Percentiles rank a stretch among this genome's conserved stretches.
Conservation (phyloP, 1,139 yeast genomes). For the Sugiyamaella sp. region DNA sequence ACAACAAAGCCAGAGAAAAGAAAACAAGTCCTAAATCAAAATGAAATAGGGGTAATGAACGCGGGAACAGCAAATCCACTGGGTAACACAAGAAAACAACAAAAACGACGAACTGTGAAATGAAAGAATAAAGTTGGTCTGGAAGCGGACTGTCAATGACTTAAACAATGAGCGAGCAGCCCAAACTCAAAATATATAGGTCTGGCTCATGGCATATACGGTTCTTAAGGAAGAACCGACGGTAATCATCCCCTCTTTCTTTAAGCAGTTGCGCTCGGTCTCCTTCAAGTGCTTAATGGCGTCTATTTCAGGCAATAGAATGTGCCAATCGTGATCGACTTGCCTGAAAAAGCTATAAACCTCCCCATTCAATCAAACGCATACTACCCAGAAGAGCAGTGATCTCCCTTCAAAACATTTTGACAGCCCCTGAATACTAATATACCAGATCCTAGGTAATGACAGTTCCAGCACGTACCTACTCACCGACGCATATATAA, state of each 20-base stretch:
- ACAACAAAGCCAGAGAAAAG: no score
- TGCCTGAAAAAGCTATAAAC: not conserved
- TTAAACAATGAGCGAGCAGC: not conserved
- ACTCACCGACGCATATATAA: not conserved
- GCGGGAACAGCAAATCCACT: not conserved
- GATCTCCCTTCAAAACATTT: not conserved
- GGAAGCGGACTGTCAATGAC: not conserved
- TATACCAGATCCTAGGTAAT: not conserved
- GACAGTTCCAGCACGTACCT: not conserved
- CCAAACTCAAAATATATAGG: not conserved
- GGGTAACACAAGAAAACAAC: not conserved
- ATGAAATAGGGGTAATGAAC: not conserved
- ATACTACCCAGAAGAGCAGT: not conserved
- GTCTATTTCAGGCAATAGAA: not conserved
- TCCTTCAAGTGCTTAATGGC: not conserved
- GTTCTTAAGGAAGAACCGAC: not conserved
- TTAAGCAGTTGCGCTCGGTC: not conserved
- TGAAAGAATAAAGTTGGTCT: not conserved
- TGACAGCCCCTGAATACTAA: not conserved
- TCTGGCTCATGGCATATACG: not conserved
- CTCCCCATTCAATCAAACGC: not conserved
- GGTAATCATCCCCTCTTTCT: not conserved
- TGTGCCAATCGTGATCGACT: not conserved
- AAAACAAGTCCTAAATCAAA: no score
- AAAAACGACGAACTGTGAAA: not conserved